Percentiles rank a stretch among this genome's conserved stretches.
Conservation (phyloP, 169 alveolate genomes). For the Eimeria falciformis region DNA sequence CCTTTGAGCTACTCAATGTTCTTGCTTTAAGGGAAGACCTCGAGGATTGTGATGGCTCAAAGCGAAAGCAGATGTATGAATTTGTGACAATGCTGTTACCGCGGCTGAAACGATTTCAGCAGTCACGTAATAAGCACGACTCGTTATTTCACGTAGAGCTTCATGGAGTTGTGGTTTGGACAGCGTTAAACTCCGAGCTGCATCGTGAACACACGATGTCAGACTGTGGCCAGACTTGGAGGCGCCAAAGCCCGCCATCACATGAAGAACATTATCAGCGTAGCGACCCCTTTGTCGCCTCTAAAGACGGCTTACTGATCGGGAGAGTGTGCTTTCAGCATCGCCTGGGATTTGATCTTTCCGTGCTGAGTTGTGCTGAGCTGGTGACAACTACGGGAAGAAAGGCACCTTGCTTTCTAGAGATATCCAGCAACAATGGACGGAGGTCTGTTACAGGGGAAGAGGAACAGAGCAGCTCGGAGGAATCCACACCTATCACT, state of each 20-base stretch:
- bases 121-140: not conserved
- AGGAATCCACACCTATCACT: conserved; percentile 4
- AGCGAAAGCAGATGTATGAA: conserved; percentile 57
- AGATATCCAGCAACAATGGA: not conserved
- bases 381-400: conserved; percentile 56
- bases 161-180: conserved; percentile 68
- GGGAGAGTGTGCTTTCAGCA: conserved; percentile 74
- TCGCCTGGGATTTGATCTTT: conserved; percentile 47
- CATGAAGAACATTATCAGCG: not conserved
- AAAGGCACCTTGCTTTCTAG: conserved; percentile 43
- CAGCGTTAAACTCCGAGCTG: conserved; percentile 59
- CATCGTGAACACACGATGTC: conserved; percentile 41
- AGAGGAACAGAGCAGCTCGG: not conserved
- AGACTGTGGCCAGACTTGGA: conserved; percentile 4
- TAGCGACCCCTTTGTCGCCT: not conserved
- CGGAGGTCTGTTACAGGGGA: not conserved
- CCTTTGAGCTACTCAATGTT: conserved; percentile 70
- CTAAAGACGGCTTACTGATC: conserved; percentile 30
- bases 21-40: conserved; percentile 59
- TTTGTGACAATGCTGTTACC: conserved; percentile 44
- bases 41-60: conserved; percentile 51
- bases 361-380: conserved; percentile 1
- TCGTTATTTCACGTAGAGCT: conserved; percentile 50
- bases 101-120: conserved; percentile 26
- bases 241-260: not conserved